Evolutionary conservation across 805 yeast species (phyloP), one percentile per base, ranked within the genome.

Genomic region (Zygosaccharomyces rouxii): DNA sequence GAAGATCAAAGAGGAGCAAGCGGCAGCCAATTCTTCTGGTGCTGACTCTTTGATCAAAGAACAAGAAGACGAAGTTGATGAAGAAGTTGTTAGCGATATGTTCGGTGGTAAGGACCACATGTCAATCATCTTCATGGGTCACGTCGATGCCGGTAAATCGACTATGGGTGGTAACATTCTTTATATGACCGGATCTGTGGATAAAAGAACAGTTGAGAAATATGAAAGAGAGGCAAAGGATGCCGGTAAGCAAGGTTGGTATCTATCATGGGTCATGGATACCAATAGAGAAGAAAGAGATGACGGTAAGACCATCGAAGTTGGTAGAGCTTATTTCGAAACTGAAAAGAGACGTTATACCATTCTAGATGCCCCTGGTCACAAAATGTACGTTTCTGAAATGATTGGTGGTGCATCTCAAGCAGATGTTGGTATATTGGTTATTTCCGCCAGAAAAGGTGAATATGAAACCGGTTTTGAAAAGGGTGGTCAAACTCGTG

Each of bases 341-440:
- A 94, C 99, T 51, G 98, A 90, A 26, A 89, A 88, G 75, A 86
- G 99, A 75, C 84, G 98, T 71, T 94, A 94, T 76, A 92, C 99
- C 38, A 89, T 94, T 59, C 81, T 94, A 69, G 99, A 94, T 71
- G 99, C 99, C 7, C 99, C 99, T 56, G 99, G 99, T 45, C 99
- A 94, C 77, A 94, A 94, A 75, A 86, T 94, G 89, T 94, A 94
- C 68, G 97, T 94, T 55, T 89, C 97, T 48, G 95, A 89, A 71
- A 94, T 94, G 99, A 94, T 94, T 76, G 98, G 98, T 63, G 99
- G 99, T 71, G 99, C 99, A 16, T 90, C 98, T 40, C 99, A 94
- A 75, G 99, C 99, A 30, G 99, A 94, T 74, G 94, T 92, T 50
- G 99, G 99, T 73, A 81, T 94, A 57, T 79, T 94, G 63, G 99